Evolutionary conservation across 2,329 filamentous ascomycete genomes (phyloP).

Genomic region (Ilyonectria destructans): DNA sequence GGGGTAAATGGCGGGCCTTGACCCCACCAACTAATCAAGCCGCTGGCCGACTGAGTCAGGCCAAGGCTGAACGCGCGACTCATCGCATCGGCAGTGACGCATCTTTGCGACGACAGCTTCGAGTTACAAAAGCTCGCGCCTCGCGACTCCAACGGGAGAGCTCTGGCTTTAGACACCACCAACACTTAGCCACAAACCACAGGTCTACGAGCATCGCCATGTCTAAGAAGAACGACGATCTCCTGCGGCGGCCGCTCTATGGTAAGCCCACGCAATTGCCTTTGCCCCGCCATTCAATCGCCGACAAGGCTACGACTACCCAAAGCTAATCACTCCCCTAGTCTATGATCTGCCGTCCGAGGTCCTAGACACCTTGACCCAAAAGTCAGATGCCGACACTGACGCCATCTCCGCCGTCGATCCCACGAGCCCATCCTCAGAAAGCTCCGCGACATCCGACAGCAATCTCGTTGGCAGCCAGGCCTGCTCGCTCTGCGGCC

Average conservation of each 20-base stretch:
- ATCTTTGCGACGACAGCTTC: slow-evolving; percentile 25
- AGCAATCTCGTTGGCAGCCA: slow-evolving; percentile 74
- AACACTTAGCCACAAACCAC: not conserved
- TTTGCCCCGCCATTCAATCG: slow-evolving; percentile 24
- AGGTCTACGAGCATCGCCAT: slow-evolving; percentile 41
- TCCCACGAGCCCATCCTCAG: slow-evolving; percentile 45
- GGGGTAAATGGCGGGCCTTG: not conserved
- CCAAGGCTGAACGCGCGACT: slow-evolving; percentile 16
- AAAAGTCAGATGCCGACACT: slow-evolving; percentile 55
- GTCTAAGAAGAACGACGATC: slow-evolving; percentile 62
- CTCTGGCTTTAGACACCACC: not conserved
- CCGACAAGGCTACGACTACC: not conserved
- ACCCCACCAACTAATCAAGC: not conserved
- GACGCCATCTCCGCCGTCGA: slow-evolving; percentile 40
- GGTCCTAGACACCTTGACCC: slow-evolving; percentile 78
- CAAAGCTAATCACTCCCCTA: slow-evolving; percentile 54
- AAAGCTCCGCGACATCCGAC: slow-evolving; percentile 46
- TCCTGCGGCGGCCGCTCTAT: slow-evolving; percentile 68
- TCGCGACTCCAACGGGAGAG: slow-evolving; percentile 23
- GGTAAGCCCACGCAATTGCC: slow-evolving; percentile 51
- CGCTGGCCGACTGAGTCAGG: slow-evolving; percentile 26
- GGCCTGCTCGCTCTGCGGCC: slow-evolving; percentile 85
- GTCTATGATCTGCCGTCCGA: slow-evolving; percentile 88
- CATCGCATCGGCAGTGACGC: slow-evolving; percentile 38
- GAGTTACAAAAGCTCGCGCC: slow-evolving; percentile 37